These are phyloP conservation scores for Rhynchosporium secalis DNA, from an alignment of 2,329 filamentous ascomycete genomes.

Conservation along the genomic window DNA sequence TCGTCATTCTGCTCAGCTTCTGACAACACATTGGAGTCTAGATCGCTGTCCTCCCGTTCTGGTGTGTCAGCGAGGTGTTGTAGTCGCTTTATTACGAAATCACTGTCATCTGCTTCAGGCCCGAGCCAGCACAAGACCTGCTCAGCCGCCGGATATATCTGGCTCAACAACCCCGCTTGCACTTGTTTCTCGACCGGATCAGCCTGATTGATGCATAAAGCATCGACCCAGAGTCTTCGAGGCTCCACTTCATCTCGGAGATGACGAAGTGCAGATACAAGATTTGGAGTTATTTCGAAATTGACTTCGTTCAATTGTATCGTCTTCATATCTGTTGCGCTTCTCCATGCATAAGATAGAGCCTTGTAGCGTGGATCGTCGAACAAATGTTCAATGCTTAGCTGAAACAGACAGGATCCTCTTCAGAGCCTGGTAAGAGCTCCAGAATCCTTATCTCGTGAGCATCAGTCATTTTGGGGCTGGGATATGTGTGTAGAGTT, in stretches of 20 bases:
- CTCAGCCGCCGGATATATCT: conserved; percentile 6
- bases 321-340: not conserved
- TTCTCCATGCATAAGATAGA: conserved; percentile 6
- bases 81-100: not conserved
- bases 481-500: not conserved
- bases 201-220: conserved; percentile 8
- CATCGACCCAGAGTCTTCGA: conserved; percentile 7
- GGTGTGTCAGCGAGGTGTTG: not conserved
- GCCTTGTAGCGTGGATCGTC: conserved; percentile 4
- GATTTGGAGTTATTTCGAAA: not conserved
- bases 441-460: conserved; percentile 3
- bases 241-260: not conserved
- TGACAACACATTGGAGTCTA: not conserved
- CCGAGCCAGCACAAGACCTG: conserved; percentile 7
- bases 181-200: not conserved
- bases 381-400: not conserved
- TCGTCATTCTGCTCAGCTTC: not conserved
- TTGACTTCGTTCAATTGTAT: conserved; percentile 1
- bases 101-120: not conserved
- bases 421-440: not conserved
- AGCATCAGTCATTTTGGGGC: conserved; percentile 2
- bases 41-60: not conserved
- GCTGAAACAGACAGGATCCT: not conserved
- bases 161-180: not conserved
- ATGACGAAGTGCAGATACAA: not conserved